Conservation (phyloP, 305 asterid species). For the Withania somnifera region DNA sequence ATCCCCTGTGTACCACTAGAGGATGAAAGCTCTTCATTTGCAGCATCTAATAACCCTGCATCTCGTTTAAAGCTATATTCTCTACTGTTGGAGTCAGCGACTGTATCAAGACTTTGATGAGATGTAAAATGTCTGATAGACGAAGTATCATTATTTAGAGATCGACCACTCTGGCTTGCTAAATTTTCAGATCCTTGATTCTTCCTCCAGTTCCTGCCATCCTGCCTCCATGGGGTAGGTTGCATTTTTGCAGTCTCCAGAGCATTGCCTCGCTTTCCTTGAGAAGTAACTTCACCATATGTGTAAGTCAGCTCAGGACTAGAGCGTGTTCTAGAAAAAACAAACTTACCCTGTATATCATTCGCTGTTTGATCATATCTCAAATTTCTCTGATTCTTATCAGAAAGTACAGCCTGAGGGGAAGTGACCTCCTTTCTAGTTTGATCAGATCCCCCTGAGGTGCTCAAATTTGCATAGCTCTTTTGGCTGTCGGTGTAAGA, state of each 20-base stretch:
- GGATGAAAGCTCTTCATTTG: conserved; percentile 48
- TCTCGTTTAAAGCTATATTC: conserved; percentile 41
- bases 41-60: conserved; percentile 30
- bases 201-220: conserved; percentile 35
- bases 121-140: conserved; percentile 37
- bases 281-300: conserved; percentile 25
- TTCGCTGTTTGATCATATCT: conserved; percentile 45
- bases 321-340: conserved; percentile 76
- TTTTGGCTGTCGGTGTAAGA: conserved; percentile 38
- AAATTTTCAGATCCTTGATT: conserved; percentile 36
- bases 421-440: conserved; percentile 28
- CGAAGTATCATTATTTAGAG: conserved; percentile 38
- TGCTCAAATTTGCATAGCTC: conserved; percentile 31
- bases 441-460: conserved; percentile 30
- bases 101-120: conserved; percentile 40
- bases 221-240: conserved; percentile 27
- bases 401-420: conserved; percentile 29
- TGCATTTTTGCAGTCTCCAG: conserved; percentile 41
- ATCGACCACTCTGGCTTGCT: conserved; percentile 37
- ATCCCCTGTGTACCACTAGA: conserved; percentile 42
- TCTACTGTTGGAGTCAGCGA: conserved; percentile 41
- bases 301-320: conserved; percentile 92
- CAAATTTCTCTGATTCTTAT: conserved; percentile 41
- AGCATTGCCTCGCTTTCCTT: conserved; percentile 20
- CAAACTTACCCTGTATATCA: conserved; percentile 51